These are phyloP conservation scores for Entomortierella lignicola DNA, from an alignment of 192 early-diverging fungal genomes.

Conservation along the genomic window DNA sequence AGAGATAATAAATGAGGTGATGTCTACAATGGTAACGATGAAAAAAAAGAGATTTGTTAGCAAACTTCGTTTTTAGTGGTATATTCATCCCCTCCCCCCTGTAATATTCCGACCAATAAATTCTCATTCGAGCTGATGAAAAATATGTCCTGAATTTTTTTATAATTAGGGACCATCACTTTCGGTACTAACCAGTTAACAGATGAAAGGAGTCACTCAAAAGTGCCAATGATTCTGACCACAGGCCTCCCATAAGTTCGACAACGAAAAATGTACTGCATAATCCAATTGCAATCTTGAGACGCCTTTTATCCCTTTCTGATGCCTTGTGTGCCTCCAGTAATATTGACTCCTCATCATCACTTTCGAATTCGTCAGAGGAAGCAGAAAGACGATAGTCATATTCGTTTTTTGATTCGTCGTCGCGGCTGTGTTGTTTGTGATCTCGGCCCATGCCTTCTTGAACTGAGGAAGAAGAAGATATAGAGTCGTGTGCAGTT, in stretches of 20 bases:
- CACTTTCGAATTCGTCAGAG: slow-evolving; percentile 5
- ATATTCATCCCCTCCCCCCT: too few species aligned
- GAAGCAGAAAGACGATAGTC: background rate
- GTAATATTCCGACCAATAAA: too few species aligned
- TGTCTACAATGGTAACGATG: slow-evolving; percentile 37
- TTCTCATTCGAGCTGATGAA: background rate
- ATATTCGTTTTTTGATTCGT: background rate
- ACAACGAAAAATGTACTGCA: slow-evolving; percentile 72
- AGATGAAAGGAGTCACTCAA: slow-evolving; percentile 83
- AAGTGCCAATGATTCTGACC: slow-evolving; percentile 77
- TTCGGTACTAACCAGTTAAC: slow-evolving; percentile 61
- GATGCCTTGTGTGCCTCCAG: slow-evolving; percentile 23
- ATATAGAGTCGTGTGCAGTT: slow-evolving; percentile 22
- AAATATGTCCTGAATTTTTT: background rate
- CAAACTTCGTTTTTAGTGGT: too few species aligned
- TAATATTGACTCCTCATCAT: slow-evolving; percentile 26
- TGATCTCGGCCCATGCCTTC: background rate
- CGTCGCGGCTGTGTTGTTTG: background rate
- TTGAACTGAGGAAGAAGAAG: slow-evolving; percentile 13
- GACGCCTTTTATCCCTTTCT: slow-evolving; percentile 52
- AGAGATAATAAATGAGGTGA: slow-evolving; percentile 49
- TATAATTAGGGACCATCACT: background rate
- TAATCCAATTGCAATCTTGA: slow-evolving; percentile 67
- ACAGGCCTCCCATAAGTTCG: slow-evolving; percentile 71
- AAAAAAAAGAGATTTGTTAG: too few species aligned